A percentile compares a stretch with the other conserved stretches of the same genome.
Evolutionary conservation across 1,284 basidiomycete species (phyloP).

Genomic region (Fomitopsis schrenkii): DNA sequence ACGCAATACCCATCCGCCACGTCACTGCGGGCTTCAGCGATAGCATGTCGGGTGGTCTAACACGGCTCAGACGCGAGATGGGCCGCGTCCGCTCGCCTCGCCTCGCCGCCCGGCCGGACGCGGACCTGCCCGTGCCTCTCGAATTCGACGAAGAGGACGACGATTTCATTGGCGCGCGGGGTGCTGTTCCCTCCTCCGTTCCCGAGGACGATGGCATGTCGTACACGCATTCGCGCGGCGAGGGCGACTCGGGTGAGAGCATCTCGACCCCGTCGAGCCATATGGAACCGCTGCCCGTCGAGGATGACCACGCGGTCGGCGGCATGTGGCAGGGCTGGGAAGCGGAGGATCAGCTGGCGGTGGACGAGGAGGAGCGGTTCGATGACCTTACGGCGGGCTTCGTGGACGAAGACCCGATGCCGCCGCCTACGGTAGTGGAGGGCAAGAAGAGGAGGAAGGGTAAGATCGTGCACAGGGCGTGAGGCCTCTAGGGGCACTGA

Average conservation of each 20-base stretch:
- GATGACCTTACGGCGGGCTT: conserved; percentile 60
- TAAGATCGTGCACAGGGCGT: not conserved
- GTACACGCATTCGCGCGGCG: conserved; percentile 27
- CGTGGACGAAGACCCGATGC: conserved; percentile 51
- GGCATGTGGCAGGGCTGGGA: conserved; percentile 47
- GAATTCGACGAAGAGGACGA: conserved; percentile 75
- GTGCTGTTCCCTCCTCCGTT: conserved; percentile 5
- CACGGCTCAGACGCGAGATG: conserved; percentile 50
- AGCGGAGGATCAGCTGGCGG: conserved; percentile 45
- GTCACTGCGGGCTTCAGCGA: conserved; percentile 47
- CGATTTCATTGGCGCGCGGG: conserved; percentile 37
- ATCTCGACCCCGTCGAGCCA: conserved; percentile 37
- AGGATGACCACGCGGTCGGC: conserved; percentile 27
- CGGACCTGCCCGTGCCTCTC: conserved; percentile 39
- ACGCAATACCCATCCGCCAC: conserved; percentile 53
- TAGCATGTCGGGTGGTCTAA: conserved; percentile 55
- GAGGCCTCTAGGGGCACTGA: not conserved
- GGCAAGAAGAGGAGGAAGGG: conserved; percentile 11
- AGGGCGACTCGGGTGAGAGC: conserved; percentile 19
- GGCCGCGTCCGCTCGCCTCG: conserved; percentile 39
- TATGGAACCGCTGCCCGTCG: conserved; percentile 26
- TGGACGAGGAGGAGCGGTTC: conserved; percentile 64
- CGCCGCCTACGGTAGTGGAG: conserved; percentile 3
- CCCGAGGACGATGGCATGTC: conserved; percentile 19
- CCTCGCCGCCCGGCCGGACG: conserved; percentile 16